These are phyloP conservation scores for Limnanthes douglasii DNA, from an alignment of 345 rosid genomes.

Conservation along the genomic window DNA sequence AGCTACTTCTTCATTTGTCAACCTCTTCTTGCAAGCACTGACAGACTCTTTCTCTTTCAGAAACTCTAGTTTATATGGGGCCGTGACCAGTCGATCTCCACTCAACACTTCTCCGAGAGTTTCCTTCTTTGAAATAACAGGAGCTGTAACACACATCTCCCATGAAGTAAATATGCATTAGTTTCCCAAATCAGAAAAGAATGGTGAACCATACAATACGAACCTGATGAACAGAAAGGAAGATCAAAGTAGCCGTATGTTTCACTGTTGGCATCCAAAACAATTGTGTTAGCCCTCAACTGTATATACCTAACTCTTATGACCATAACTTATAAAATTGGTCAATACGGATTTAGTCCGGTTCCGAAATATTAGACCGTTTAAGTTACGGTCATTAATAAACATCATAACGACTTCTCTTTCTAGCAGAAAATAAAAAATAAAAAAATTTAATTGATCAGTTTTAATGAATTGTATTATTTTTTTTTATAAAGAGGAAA, in stretches of 20 bases:
- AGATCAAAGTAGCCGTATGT: slow-evolving; percentile 21
- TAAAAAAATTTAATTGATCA: not conserved
- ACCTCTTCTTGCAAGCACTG: slow-evolving; percentile 21
- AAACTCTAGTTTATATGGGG: slow-evolving; percentile 32
- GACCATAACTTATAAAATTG: not conserved
- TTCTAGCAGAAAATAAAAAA: not conserved
- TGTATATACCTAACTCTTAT: not conserved
- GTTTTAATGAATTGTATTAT: no score
- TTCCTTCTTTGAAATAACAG: slow-evolving; percentile 26
- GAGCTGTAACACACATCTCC: slow-evolving; percentile 13
- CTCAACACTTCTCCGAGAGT: slow-evolving; percentile 40
- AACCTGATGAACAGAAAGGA: slow-evolving; percentile 18
- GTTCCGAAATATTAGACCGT: no score
- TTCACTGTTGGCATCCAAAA: slow-evolving; percentile 10
- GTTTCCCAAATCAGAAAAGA: not conserved
- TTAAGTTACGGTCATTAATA: no score
- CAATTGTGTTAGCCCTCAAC: not conserved
- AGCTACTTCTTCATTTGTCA: slow-evolving; percentile 24
- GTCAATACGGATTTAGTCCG: not conserved
- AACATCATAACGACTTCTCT: no score
- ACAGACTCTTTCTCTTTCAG: slow-evolving; percentile 19
- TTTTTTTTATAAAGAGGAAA: no score
- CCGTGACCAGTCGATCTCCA: slow-evolving; percentile 37
- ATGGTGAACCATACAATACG: not conserved
- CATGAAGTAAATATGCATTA: no score